These are phyloP conservation scores for Exophiala viscosa DNA, from an alignment of 2,329 filamentous ascomycete species.

Conservation along the genomic window DNA sequence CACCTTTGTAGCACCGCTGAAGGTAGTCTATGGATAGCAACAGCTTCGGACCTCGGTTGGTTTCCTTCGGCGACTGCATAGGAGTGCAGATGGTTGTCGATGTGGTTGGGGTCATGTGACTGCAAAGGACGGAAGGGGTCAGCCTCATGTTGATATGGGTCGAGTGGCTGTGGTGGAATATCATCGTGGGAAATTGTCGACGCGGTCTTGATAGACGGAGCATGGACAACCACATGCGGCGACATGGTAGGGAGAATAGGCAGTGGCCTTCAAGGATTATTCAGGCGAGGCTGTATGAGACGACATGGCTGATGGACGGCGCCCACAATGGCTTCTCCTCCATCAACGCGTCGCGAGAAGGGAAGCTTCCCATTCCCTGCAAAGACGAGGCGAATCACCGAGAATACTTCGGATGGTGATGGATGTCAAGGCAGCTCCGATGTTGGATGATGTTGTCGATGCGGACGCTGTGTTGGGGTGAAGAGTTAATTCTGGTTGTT, in stretches of 20 bases:
- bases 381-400: background rate
- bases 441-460: too few species aligned
- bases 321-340: constrained; percentile 7
- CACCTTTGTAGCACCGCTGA: constrained; percentile 26
- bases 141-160: constrained; percentile 15
- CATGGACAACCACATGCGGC: constrained; percentile 10
- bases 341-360: constrained; percentile 19
- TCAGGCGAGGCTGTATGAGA: constrained; percentile 2
- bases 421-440: too few species aligned
- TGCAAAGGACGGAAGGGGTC: background rate
- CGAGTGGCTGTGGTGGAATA: constrained; percentile 24
- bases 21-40: constrained; percentile 24
- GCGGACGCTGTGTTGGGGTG: too few species aligned
- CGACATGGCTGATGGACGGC: constrained; percentile 13
- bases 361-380: constrained; percentile 1
- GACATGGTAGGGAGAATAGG: constrained; percentile 4
- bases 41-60: constrained; percentile 1
- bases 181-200: constrained; percentile 18
- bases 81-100: constrained; percentile 3
- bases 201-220: constrained; percentile 11
- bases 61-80: constrained; percentile 4
- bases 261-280: background rate
- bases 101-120: constrained; percentile 7
- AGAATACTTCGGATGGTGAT: too few species aligned
- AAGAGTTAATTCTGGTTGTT: too few species aligned